Base-by-base conservation (phyloP, 2,329 filamentous ascomycete species). In the Xylariales sp. region DNA sequence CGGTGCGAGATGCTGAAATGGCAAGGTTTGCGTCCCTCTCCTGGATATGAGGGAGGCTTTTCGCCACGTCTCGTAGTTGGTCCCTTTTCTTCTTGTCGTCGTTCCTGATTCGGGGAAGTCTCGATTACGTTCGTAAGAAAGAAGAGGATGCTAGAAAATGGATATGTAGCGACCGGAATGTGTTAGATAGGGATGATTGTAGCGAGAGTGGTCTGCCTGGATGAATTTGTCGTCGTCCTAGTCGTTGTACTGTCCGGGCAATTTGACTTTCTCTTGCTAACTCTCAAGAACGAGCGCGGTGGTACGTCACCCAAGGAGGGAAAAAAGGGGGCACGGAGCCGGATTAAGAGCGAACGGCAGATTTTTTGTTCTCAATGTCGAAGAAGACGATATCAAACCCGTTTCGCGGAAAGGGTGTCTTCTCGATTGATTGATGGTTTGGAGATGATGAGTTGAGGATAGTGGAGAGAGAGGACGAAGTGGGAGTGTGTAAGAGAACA, bases 321-420 rank as follows among this genome's bases (percentile, higher is more conserved):
- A 40, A 38, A 27, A 40, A 46, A 43, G 31, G 39, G 34, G 39
- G 39, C 32, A 18, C 19, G 28, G 33, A 27, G 24, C 27, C 34
- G 27, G 19, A 40, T 43, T 42, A 46, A 34, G 32, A 27, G 18
- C 35, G 14, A 14, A 27, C 35, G n/a, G 35, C 35, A 18, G 14
- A 27, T 14, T 16, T 28, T 14, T 11, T 18, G 33, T 12, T 15
- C 8, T 27, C 24, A 27, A 27, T 27, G 24, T 8, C 8, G 24
- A 9, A 31, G 31, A 42, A 37, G 33, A 41, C 38, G 38, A 42
- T 36, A 28, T 33, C 39, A 31, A 36, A 33, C 35, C 44, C 44
- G 44, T 46, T 46, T 46, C 44, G 37, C 44, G 36, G 44, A 46
- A 46, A 46, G 32, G 40, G 44, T 19, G 28, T 22, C 28, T 37